phyloP scores from a whole-genome alignment of 768 basidiomycete species.

The Leccinum pellstonianum region DNA sequence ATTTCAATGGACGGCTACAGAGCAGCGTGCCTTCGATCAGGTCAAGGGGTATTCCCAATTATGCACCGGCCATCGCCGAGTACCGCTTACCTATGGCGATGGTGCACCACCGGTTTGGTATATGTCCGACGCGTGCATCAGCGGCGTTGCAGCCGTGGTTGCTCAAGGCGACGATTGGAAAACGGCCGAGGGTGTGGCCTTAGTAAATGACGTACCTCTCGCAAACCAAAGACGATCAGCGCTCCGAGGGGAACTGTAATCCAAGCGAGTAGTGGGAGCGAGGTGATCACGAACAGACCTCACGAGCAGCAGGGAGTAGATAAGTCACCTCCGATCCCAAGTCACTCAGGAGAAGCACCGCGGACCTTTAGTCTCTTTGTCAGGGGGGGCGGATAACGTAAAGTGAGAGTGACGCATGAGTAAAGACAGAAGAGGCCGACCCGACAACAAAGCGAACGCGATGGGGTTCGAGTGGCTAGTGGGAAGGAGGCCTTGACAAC shows the following conservation, averaged over 20 bases:
- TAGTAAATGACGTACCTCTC: slow-evolving; percentile 37
- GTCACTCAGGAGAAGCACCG: slow-evolving; percentile 38
- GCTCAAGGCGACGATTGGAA: too few relatives aligned
- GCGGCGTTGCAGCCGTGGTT: too few relatives aligned
- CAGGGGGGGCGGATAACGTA: neutral
- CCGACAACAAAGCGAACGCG: slow-evolving; percentile 39
- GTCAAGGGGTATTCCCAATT: too few relatives aligned
- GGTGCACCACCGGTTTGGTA: too few relatives aligned
- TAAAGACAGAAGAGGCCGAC: slow-evolving; percentile 45
- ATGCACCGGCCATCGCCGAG: too few relatives aligned
- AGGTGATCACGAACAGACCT: slow-evolving; percentile 17
- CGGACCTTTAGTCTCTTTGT: slow-evolving; percentile 30
- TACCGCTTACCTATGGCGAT: too few relatives aligned
- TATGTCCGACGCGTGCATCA: too few relatives aligned
- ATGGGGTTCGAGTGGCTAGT: slow-evolving; percentile 37
- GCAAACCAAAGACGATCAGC: slow-evolving; percentile 48
- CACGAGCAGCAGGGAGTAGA: slow-evolving; percentile 52
- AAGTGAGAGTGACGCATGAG: slow-evolving; percentile 40
- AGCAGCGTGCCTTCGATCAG: too few relatives aligned
- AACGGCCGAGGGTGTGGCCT: too few relatives aligned
- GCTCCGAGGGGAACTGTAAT: slow-evolving; percentile 48
- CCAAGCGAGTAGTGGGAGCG: slow-evolving; percentile 3
- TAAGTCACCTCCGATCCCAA: slow-evolving; percentile 36
- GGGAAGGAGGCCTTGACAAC: slow-evolving; percentile 41
- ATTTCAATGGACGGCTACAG: too few relatives aligned